Percentiles rank a stretch among this genome's conserved stretches.
Evolutionary conservation across 257 asterid genomes (phyloP).

Genomic region (Plantago ovata): DNA sequence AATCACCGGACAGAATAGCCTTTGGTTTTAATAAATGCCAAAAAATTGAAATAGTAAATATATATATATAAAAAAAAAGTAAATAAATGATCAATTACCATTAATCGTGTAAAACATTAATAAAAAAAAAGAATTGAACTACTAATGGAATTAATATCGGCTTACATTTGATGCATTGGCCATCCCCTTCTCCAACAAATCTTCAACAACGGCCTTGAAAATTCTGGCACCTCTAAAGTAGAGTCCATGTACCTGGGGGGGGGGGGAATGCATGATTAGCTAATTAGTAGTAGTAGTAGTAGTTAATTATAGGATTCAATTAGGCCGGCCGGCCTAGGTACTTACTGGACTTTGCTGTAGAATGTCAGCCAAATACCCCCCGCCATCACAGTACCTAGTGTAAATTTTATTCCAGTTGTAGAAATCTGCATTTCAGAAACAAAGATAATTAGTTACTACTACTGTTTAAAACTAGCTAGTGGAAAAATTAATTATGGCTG

Average conservation of each 20-base stretch:
- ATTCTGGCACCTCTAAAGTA: neutral
- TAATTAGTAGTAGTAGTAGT: neutral
- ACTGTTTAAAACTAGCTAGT: too few species aligned
- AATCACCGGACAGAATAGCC: neutral
- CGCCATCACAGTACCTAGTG: neutral
- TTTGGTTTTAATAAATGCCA: neutral
- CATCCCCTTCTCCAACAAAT: neutral
- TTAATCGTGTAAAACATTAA: too few species aligned
- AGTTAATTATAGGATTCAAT: neutral
- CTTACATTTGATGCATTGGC: neutral
- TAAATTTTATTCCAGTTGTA: neutral
- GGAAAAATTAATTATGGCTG: too few species aligned
- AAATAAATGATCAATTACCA: too few species aligned
- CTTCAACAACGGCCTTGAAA: neutral
- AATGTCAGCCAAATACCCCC: neutral
- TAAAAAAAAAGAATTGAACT: too few species aligned
- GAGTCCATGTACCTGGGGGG: neutral
- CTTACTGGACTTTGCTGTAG: neutral
- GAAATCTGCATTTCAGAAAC: neutral
- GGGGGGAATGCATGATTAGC: neutral
- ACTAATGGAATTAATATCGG: too few species aligned
- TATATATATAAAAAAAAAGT: too few species aligned
- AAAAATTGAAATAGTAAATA: neutral
- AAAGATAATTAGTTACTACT: too few species aligned
- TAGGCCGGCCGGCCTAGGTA: too few species aligned